Evolutionary conservation across 176 grass and related monocot species (phyloP), one percentile per base, ranked within the genome.

Genomic region (Saccharum officinarum): DNA sequence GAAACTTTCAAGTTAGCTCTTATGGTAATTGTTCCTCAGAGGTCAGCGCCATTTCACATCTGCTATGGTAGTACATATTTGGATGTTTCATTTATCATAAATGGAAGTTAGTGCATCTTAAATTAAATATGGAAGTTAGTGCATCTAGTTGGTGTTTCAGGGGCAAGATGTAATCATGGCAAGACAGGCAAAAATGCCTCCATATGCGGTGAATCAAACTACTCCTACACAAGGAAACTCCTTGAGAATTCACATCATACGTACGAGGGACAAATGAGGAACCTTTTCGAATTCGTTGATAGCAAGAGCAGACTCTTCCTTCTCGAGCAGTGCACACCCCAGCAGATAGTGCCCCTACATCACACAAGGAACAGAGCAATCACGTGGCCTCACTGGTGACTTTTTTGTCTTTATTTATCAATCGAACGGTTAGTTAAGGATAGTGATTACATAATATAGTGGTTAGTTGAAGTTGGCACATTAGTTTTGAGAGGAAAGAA

Each of bases 281-380:
- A 98, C 95, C 92, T 93, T 98, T 15, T 92, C 67, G 12, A 98
- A 74, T 61, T 92, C 92, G 26, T 85, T 89, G 46, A 90, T 82
- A 67, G 86, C 82, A 12, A 73, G 76, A 81, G 77, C 17, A 73
- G 80, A 87, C 1, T 95, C 77, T 49, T 85, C 84, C 85, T 89
- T 93, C n/a, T 98, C 69, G 64, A 93, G 89, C 54, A 98, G 77
- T 0, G 83, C 92, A 66, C 87, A 92, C 6, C 95, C 95, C 30
- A 95, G 66, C 87, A 98, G 49, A 65, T 93, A 95, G 31, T 90
- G 91, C 1, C 82, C 95, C 92, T 95, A 62, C 4, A 89, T 75
- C 70, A 75, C 15, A 52, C 63, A 69, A 40, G 15, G 7, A 79
- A 40, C 3, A 44, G 15, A 65, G 34, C 4, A 50, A 41, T 18